A percentile compares a stretch with the other conserved stretches of the same genome.
Conservation (phyloP, 2,329 filamentous ascomycete genomes). For the Onygenales sp. region DNA sequence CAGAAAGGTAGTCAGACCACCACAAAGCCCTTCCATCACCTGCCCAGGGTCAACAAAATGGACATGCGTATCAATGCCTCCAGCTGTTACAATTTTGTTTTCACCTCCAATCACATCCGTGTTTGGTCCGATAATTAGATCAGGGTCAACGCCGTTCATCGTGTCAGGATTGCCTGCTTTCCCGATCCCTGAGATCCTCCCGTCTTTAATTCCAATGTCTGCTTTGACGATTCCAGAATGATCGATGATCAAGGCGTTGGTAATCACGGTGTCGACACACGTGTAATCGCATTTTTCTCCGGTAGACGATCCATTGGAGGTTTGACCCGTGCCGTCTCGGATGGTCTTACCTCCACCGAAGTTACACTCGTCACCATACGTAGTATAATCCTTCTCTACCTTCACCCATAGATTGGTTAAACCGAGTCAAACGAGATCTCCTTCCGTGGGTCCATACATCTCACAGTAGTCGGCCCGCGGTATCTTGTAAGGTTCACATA, state of each 20-base stretch:
- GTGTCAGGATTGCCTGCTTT: constrained; percentile 97
- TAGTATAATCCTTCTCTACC: constrained; percentile 76
- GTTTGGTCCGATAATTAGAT: constrained; percentile 74
- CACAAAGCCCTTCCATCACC: constrained; percentile 68
- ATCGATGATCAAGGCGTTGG: constrained; percentile 83
- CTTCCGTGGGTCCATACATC: constrained; percentile 91
- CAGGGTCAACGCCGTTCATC: constrained; percentile 74
- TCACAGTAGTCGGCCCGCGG: constrained; percentile 67
- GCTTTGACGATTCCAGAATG: constrained; percentile 93
- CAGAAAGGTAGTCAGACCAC: constrained; percentile 82
- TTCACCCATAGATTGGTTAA: constrained; percentile 82
- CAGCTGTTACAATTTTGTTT: constrained; percentile 81
- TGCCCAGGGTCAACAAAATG: constrained; percentile 96
- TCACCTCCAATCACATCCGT: constrained; percentile 94
- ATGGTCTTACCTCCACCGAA: constrained; percentile 93
- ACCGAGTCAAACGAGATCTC: constrained; percentile 73
- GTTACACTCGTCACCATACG: constrained; percentile 86
- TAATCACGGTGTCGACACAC: constrained; percentile 73
- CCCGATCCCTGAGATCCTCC: constrained; percentile 77
- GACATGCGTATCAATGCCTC: constrained; percentile 82
- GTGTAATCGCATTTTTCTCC: constrained; percentile 58
- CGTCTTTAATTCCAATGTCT: constrained; percentile 86
- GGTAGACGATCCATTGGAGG: constrained; percentile 35
- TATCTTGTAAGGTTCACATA: constrained; percentile 58
- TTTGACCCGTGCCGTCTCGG: constrained; percentile 92